Evolutionary conservation across 2,329 filamentous ascomycete species (phyloP).

Genomic region (Beauveria sp.): DNA sequence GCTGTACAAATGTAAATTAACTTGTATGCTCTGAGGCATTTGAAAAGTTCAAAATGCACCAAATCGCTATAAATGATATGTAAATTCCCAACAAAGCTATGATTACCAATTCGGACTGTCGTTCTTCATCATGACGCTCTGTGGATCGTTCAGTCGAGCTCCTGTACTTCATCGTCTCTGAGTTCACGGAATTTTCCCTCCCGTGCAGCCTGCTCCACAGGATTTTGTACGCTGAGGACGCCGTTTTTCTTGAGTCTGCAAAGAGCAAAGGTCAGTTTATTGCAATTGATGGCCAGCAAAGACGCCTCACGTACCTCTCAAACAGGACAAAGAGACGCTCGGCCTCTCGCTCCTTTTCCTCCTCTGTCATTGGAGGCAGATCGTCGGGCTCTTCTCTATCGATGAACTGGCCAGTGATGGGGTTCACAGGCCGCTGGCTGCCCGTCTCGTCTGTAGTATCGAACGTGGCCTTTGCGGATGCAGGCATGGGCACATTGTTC

Average conservation of each 20-base stretch:
- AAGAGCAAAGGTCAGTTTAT: background rate
- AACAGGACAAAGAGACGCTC: conserved; percentile 86
- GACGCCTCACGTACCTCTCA: conserved; percentile 52
- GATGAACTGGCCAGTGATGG: conserved; percentile 77
- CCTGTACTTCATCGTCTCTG: conserved; percentile 42
- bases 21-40: background rate
- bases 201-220: conserved; percentile 60
- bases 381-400: conserved; percentile 56
- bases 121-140: background rate
- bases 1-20: background rate
- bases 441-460: conserved; percentile 23
- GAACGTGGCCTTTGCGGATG: conserved; percentile 48
- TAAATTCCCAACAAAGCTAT: background rate
- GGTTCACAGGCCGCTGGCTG: conserved; percentile 53
- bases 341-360: conserved; percentile 88
- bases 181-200: conserved; percentile 67
- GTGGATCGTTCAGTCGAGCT: conserved; percentile 25
- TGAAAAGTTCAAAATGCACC: background rate
- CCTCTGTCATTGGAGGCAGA: conserved; percentile 71
- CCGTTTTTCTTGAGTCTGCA: conserved; percentile 62
- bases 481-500: conserved; percentile 71
- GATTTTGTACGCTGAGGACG: conserved; percentile 71
- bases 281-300: background rate
- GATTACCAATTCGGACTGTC: too few species aligned
- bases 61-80: background rate